Conservation (phyloP, 441 rosid genomes). For the Lepidium campestre region DNA sequence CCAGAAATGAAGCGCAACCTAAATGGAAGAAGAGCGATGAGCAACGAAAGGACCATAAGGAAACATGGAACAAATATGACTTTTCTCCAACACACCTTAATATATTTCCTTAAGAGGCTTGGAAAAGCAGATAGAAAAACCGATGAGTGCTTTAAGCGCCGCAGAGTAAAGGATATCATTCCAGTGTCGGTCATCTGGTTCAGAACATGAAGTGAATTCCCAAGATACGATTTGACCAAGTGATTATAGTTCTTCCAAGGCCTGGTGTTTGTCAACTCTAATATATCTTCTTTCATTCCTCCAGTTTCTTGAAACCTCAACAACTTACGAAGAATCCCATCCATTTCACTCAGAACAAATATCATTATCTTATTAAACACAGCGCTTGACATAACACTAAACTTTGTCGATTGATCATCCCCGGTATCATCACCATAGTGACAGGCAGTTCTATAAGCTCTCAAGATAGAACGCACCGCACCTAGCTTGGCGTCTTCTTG, state of each 20-base stretch:
- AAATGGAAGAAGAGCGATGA: conserved; percentile 16
- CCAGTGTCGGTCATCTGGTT: conserved; percentile 93
- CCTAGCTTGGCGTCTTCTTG: conserved; percentile 54
- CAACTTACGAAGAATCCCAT: conserved; percentile 67
- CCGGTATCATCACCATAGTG: conserved; percentile 90
- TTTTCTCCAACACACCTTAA: conserved; percentile 51
- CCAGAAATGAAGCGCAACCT: conserved; percentile 96
- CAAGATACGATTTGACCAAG: conserved; percentile 84
- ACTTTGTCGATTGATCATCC: conserved; percentile 49
- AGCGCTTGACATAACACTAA: conserved; percentile 66
- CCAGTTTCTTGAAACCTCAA: conserved; percentile 68
- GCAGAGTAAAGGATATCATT: conserved; percentile 80
- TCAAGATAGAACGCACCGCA: conserved; percentile 65
- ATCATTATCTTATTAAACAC: conserved; percentile 88
- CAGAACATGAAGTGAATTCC: conserved; percentile 80
- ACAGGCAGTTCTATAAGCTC: conserved; percentile 87
- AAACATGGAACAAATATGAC: neutral
- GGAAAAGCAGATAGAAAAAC: conserved; percentile 78
- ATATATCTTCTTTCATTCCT: conserved; percentile 72
- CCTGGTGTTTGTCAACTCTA: conserved; percentile 51
- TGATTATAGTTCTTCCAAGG: conserved; percentile 85
- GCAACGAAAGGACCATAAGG: neutral
- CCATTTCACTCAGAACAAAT: conserved; percentile 75
- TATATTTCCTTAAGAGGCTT: conserved; percentile 69
- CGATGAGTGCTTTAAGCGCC: conserved; percentile 71